phyloP scores from a whole-genome alignment of 257 asterid species.

The Marsdenia floribunda region DNA sequence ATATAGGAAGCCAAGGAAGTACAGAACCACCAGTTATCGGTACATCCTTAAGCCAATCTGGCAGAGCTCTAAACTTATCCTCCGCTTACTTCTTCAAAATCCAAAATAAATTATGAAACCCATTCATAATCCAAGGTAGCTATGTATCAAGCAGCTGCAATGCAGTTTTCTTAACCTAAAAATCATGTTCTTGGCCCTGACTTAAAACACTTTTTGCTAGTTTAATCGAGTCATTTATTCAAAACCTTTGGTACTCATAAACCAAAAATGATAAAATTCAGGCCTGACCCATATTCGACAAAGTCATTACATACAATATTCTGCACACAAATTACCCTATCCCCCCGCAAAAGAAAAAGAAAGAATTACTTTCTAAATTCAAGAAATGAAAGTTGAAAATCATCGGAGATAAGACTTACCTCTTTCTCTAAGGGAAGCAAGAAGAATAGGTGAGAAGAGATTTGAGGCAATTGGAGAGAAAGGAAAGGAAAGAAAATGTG shows the following conservation, averaged over 20 bases:
- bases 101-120: constrained; percentile 53
- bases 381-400: background rate
- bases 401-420: constrained; percentile 9
- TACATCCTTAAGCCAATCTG: constrained; percentile 51
- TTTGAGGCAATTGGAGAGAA: constrained; percentile 30
- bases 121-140: constrained; percentile 41
- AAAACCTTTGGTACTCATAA: constrained; percentile 33
- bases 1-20: constrained; percentile 67
- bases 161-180: constrained; percentile 75
- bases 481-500: constrained; percentile 33
- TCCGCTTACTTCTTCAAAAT: constrained; percentile 52
- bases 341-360: background rate
- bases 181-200: constrained; percentile 40
- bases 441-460: constrained; percentile 11
- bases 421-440: constrained; percentile 26
- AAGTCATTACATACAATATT: constrained; percentile 54
- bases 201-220: constrained; percentile 43
- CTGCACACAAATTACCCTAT: constrained; percentile 29
- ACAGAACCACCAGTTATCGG: constrained; percentile 29
- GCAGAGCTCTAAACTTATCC: constrained; percentile 44
- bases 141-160: constrained; percentile 55
- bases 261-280: constrained; percentile 58
- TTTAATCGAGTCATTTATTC: constrained; percentile 37
- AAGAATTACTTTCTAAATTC: constrained; percentile 3
- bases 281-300: constrained; percentile 56